Base-by-base conservation (phyloP, 129 eudicot species). In the Centaurea solstitialis region DNA sequence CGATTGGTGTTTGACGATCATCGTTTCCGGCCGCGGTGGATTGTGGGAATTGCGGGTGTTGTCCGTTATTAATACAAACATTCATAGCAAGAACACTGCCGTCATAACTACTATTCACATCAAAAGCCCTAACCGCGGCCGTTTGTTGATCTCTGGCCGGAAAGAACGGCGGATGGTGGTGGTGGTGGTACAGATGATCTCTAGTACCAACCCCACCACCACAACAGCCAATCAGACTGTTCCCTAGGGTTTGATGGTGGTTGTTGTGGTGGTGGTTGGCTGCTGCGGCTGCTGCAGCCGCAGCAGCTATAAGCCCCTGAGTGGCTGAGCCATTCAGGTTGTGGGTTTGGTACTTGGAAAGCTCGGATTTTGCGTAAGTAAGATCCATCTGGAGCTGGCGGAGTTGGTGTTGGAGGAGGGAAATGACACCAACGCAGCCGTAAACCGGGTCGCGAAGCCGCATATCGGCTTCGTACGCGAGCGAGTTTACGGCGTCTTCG, bases 381-480 rank as follows among this genome's bases (percentile, higher is more conserved):
- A 93, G 87, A 79, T 93, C 98, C 86, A 89, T 80, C 73, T 90
- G 96, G 41, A 93, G 96, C 85, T 93, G 98, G 6, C 93, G 87
- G 37, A 93, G 98, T 79, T 93, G 98, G 84, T 93, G 98, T 45
- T 93, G 98, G 70, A 93, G 93, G 75, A 93, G 93, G 11, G 98
- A 93, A 47, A 93, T 93, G 78, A 93, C 98, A 24, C 98, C 96
- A 26, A 93, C 97, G 72, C 97, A 93, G n/a, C 97, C 97, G 79
- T 93, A 93, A 28, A 93, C 97, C 0, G 98, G 98, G 79, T 93
- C 98, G 0, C 98, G 88, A 21, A 93, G 96, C 9, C 98, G 90
- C 98, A 93, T 93, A 12, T 93, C 98, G 24, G 98, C 98, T 80
- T 93, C 98, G 53, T 93, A 93, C 0, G 97, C 97, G 2, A 93